phyloP scores from a whole-genome alignment of 306 rosid genomes.

The Hylodesmum podocarpum region DNA sequence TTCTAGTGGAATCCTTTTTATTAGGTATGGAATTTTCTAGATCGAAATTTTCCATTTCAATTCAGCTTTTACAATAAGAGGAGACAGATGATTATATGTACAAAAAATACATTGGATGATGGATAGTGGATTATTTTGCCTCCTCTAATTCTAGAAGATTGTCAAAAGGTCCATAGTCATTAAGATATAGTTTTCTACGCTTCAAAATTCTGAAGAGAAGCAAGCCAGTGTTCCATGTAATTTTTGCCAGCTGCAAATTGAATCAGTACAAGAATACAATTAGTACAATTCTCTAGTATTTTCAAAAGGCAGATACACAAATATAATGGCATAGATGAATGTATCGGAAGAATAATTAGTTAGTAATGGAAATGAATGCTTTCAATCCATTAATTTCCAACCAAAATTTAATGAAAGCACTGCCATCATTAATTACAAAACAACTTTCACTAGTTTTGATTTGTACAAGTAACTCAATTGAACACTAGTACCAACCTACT shows the following conservation, averaged over 20 bases:
- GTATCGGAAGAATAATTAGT: not conserved
- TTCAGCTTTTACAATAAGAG: constrained; percentile 17
- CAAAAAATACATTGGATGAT: constrained; percentile 29
- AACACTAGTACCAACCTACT: too few relatives aligned
- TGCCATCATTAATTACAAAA: not conserved
- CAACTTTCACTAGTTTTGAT: constrained; percentile 7
- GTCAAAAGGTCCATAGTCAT: constrained; percentile 24
- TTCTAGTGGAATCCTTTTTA: not conserved
- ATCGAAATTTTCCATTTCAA: constrained; percentile 19
- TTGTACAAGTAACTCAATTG: constrained; percentile 4
- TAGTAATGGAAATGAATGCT: not conserved
- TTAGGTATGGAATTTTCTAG: not conserved
- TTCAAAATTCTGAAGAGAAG: constrained; percentile 59
- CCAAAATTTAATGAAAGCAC: not conserved
- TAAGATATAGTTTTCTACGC: constrained; percentile 34
- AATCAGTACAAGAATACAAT: constrained; percentile 24
- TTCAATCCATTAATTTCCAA: constrained; percentile 5
- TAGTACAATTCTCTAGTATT: not conserved
- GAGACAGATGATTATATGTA: constrained; percentile 34
- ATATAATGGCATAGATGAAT: not conserved
- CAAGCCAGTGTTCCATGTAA: constrained; percentile 66
- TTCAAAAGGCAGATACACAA: not conserved
- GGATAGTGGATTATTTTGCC: constrained; percentile 29
- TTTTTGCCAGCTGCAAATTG: constrained; percentile 66
- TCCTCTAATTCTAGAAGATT: constrained; percentile 23